Percentiles rank a stretch among this genome's conserved stretches.
Conservation (phyloP, 2,329 filamentous ascomycete species). For the Venturia aucupariae region DNA sequence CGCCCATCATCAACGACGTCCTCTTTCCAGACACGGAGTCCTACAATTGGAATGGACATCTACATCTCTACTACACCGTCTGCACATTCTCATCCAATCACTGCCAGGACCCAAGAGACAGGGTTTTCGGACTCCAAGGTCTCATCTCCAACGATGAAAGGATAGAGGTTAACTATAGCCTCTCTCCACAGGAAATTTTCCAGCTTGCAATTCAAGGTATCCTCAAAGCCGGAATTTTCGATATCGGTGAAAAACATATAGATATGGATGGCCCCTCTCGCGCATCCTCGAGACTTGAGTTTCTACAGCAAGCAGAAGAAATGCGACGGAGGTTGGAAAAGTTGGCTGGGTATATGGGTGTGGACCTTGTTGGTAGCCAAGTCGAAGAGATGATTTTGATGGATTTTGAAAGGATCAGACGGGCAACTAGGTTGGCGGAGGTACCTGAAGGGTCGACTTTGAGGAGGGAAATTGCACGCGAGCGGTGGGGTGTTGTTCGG, state of each 20-base stretch:
- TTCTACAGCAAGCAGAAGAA: background rate
- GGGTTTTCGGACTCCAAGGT: background rate
- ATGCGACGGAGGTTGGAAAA: background rate
- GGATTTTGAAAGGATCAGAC: background rate
- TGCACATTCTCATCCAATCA: background rate
- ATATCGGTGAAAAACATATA: no score
- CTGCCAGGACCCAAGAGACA: constrained; percentile 5
- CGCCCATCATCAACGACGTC: background rate
- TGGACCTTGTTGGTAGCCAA: background rate
- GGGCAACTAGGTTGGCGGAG: background rate
- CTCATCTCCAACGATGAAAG: background rate
- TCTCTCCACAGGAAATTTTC: background rate
- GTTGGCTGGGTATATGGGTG: background rate
- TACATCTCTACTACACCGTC: background rate
- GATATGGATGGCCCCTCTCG: background rate
- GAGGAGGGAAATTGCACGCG: background rate
- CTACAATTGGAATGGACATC: background rate
- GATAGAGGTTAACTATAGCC: background rate
- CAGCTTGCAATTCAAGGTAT: background rate
- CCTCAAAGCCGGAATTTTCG: background rate
- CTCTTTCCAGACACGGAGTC: background rate
- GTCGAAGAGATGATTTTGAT: background rate
- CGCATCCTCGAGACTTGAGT: background rate
- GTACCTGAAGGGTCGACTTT: background rate
- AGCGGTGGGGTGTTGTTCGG: background rate